Base-by-base conservation (phyloP, 345 rosid genomes). In the Populus ilicifolia region DNA sequence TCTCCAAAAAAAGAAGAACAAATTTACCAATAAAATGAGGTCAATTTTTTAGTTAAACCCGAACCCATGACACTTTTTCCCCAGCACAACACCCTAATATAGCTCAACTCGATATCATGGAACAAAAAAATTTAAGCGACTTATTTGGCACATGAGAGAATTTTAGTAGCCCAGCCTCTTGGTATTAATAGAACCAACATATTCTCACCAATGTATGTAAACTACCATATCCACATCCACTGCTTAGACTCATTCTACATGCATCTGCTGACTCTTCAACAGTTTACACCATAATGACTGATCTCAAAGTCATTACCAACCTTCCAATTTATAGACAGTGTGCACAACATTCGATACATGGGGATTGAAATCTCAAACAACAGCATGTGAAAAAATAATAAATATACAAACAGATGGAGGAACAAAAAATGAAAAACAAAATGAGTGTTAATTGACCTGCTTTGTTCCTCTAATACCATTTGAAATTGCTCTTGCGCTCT, bases 401-500 rank as follows among this genome's bases (percentile, higher is more conserved):
- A 61, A 61, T 50, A 78, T 74, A 36, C 7, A 74, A 82, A 77
- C 54, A 68, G 12, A 50, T 66, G 71, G 9, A 17, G 66, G 74
- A 71, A 67, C 56, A 65, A 63, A 50, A 72, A 76, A 16, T 44
- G 16, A 36, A 59, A 35, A 27, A 75, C 27, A 20, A 66, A 54
- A 75, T 25, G 35, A 50, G 50, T 8, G 3, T 16, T 17, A 44
- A 74, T 69, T 76, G 70, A 93, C 99, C 96, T 92, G 98, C 98
- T 91, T 84, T 93, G 91, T 75, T 92, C 98, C 86, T 96, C 98
- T 78, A 96, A 77, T 33, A 92, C 99, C 85, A 85, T 90, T 81
- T 96, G 99, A 84, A 96, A 89, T 78, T 93, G 97, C 87, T 96
- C 98, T 83, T 96, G 99, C 8, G 99, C 99, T 80, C 90, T 82